phyloP scores from a whole-genome alignment of 176 grass and related monocot genomes.

The Avena eriantha region DNA sequence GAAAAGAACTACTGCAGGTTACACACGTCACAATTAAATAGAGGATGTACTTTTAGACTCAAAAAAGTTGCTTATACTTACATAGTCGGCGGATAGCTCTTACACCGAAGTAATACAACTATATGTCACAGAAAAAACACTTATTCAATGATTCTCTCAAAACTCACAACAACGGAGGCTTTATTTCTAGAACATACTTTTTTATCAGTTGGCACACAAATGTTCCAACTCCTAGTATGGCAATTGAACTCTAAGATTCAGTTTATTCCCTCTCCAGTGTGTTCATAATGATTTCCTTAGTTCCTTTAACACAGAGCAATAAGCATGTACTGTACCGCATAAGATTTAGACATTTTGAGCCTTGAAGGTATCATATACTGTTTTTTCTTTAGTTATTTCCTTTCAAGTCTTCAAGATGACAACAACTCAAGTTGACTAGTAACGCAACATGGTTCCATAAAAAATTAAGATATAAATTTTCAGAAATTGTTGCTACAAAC shows the following conservation, averaged over 20 bases:
- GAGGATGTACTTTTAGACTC: constrained; percentile 15
- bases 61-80: neutral
- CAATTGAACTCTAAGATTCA: neutral
- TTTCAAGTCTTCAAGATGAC: neutral
- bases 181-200: neutral
- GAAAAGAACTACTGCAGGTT: neutral
- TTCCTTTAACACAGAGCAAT: neutral
- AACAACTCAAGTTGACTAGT: constrained; percentile 9
- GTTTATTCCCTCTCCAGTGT: neutral
- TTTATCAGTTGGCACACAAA: neutral
- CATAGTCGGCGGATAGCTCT: constrained; percentile 6
- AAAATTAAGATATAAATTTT: neutral
- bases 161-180: constrained; percentile 17
- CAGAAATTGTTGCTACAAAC: constrained; percentile 9
- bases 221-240: neutral
- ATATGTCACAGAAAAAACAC: neutral
- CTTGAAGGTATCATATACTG: neutral
- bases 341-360: neutral
- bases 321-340: neutral
- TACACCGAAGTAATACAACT: constrained; percentile 21
- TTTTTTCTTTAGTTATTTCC: neutral
- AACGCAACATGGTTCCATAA: neutral
- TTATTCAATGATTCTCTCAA: neutral
- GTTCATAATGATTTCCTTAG: neutral
- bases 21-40: neutral